These are phyloP conservation scores for Apiospora pterosperma DNA, from an alignment of 2,329 filamentous ascomycete genomes.

Conservation along the genomic window DNA sequence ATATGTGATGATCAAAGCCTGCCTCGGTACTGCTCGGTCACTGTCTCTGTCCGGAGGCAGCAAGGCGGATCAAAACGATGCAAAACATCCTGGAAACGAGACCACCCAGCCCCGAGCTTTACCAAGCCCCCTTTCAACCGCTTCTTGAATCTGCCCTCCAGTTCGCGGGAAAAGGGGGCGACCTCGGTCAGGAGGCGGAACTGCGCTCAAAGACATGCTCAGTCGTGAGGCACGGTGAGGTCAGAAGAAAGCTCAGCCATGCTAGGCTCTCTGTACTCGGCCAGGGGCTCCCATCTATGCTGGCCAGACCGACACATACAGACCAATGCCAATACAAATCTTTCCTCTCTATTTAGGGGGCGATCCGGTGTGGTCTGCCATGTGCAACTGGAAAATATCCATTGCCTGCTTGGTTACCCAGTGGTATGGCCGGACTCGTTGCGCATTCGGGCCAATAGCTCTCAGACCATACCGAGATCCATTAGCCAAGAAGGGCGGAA, in stretches of 20 bases:
- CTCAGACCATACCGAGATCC: neutral
- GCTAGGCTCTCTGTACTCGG: neutral
- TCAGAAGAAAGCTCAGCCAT: neutral
- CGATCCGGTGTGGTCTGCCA: neutral
- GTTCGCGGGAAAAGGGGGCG: neutral
- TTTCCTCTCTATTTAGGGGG: neutral
- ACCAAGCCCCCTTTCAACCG: neutral
- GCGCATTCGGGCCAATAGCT: neutral
- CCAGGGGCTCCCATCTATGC: neutral
- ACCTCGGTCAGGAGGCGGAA: neutral
- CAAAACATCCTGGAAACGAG: neutral
- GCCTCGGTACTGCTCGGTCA: neutral
- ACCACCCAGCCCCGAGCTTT: neutral
- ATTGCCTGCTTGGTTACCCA: neutral
- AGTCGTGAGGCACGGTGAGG: neutral
- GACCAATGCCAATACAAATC: neutral
- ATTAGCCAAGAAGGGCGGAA: neutral
- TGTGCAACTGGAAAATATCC: neutral
- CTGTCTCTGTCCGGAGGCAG: neutral
- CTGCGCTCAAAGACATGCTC: neutral
- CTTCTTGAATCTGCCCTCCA: neutral
- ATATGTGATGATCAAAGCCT: neutral
- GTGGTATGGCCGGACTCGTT: neutral
- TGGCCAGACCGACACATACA: neutral
- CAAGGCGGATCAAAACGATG: neutral